Percentiles rank a stretch among this genome's conserved stretches.
phyloP scores from a whole-genome alignment of 345 rosid genomes.

The Carallia brachiata region DNA sequence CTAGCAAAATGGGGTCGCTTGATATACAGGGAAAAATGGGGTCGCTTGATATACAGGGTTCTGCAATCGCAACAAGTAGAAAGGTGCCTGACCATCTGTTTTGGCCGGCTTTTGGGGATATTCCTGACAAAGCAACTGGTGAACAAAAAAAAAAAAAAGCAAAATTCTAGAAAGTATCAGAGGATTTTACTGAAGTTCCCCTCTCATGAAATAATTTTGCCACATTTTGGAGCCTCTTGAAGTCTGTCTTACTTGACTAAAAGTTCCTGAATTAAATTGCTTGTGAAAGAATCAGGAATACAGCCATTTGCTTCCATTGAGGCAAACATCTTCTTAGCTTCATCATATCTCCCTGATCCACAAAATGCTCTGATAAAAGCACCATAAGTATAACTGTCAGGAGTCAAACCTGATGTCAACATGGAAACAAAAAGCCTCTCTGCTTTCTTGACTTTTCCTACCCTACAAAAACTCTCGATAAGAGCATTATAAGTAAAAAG shows the following conservation, averaged over 20 bases:
- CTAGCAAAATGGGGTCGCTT: not conserved
- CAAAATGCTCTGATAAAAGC: conserved; percentile 51
- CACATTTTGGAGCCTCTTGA: conserved; percentile 33
- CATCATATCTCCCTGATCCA: conserved; percentile 50
- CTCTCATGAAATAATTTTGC: conserved; percentile 16
- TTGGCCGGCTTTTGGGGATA: not conserved
- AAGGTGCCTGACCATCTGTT: not conserved
- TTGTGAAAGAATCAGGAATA: conserved; percentile 54
- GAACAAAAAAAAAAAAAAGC: conserved; percentile 5
- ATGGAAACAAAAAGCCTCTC: conserved; percentile 51
- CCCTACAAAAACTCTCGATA: conserved; percentile 59
- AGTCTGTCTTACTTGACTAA: conserved; percentile 21
- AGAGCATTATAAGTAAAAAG: conserved; percentile 60
- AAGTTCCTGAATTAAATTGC: conserved; percentile 40
- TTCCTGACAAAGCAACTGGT: conserved; percentile 1
- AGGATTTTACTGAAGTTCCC: conserved; percentile 26
- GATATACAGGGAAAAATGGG: not conserved
- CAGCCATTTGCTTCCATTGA: conserved; percentile 62
- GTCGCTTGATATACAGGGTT: not conserved
- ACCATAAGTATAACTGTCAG: conserved; percentile 60
- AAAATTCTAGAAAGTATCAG: conserved; percentile 7
- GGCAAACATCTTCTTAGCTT: conserved; percentile 55
- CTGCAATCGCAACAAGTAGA: conserved; percentile 3
- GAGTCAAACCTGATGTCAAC: conserved; percentile 53
- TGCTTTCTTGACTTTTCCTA: conserved; percentile 54